Evolutionary conservation across 805 yeast genomes (phyloP).

Genomic region (Lachancea waltii): DNA sequence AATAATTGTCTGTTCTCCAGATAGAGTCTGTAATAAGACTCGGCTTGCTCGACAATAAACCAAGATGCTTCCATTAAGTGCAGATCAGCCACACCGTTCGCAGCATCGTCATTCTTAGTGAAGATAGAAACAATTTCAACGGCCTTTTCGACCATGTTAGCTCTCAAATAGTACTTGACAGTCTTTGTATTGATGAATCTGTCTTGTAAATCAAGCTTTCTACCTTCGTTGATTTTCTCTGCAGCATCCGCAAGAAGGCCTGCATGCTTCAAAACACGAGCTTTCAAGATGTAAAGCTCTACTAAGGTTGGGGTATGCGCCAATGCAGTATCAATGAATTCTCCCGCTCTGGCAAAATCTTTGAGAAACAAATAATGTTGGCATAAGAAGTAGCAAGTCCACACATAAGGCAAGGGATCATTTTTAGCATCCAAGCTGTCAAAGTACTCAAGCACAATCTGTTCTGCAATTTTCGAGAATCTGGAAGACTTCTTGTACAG

Average conservation of each 20-base stretch:
- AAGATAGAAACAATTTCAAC: slow-evolving; percentile 67
- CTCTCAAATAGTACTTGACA: slow-evolving; percentile 74
- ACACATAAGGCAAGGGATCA: slow-evolving; percentile 38
- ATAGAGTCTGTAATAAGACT: slow-evolving; percentile 63
- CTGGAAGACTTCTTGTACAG: slow-evolving; percentile 47
- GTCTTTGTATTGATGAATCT: slow-evolving; percentile 86
- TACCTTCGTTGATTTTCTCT: slow-evolving; percentile 58
- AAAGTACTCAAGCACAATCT: slow-evolving; percentile 47
- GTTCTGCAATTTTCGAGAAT: slow-evolving; percentile 39
- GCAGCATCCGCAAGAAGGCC: slow-evolving; percentile 62
- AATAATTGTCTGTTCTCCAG: slow-evolving; percentile 27
- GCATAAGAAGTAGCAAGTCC: slow-evolving; percentile 72
- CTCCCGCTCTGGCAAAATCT: slow-evolving; percentile 48
- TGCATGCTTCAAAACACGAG: slow-evolving; percentile 67
- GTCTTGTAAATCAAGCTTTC: slow-evolving; percentile 78
- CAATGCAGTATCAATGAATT: slow-evolving; percentile 55
- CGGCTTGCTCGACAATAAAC: slow-evolving; percentile 82
- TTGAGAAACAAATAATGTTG: slow-evolving; percentile 63
- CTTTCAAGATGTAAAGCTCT: slow-evolving; percentile 75
- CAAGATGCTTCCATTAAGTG: slow-evolving; percentile 88
- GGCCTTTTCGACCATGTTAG: slow-evolving; percentile 68
- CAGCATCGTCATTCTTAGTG: slow-evolving; percentile 74
- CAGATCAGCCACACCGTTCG: slow-evolving; percentile 81
- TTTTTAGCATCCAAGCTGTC: slow-evolving; percentile 25
- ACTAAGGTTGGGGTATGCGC: slow-evolving; percentile 76